Base-by-base conservation (phyloP, 495 filamentous ascomycete genomes). In the Penicillium steckii region DNA sequence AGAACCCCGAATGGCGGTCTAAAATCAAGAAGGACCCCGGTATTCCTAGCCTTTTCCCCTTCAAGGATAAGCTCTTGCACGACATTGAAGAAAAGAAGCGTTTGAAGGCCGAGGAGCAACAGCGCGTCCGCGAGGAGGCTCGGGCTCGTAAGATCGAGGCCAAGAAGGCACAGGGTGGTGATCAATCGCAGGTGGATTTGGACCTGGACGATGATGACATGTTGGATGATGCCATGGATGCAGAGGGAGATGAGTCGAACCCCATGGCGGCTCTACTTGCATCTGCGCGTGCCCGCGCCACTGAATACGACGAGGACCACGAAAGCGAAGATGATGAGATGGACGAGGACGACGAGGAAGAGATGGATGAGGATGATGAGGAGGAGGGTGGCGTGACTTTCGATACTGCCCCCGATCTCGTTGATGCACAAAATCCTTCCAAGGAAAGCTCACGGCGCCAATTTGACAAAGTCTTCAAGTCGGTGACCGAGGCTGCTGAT, bases 1-100 rank as follows among this genome's bases (percentile, higher is more conserved):
- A 86, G 84, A 95, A 97, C 70, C 95, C 95, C 17, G 82, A 96
- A 87, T 96, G 93, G 87, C 82, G 85, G 52, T 93, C 89, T 56
- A 87, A 88, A 67, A 67, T 95, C 51, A 97, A 95, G 83, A 97
- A 97, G 73, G 93, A 96, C 67, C 91, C 91, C 30, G 93, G 93
- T 50, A 97, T 98, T 46, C 94, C 94, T 44, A 98, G 96, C 65
- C 80, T 96, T 22, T 98, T 96, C 74, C 94, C 94, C 10, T 96
- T 92, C 81, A 98, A 98, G 74, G 95, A 97, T 63, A 90, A 87
- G 75, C 81, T 98, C 17, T 79, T 98, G 37, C 82, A 89, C 23
- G 90, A 98, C 68, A 95, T 98, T 59, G 95, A 98, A 73, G 89
- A 96, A 67, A 85, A 80, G 52, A 86, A 85, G 70, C 77, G 85